Conservation (phyloP, 495 filamentous ascomycete genomes). For the Penicillium canescens region DNA sequence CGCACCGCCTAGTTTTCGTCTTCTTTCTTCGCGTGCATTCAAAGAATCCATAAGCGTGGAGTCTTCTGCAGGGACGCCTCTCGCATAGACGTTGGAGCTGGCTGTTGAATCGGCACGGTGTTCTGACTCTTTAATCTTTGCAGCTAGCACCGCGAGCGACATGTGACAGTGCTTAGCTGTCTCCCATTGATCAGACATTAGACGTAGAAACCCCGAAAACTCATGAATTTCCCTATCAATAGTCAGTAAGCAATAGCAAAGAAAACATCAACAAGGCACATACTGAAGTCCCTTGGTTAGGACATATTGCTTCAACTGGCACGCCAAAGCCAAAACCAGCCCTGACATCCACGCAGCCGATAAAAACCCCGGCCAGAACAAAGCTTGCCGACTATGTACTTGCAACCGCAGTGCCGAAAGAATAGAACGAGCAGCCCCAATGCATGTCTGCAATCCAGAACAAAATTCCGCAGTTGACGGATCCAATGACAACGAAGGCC, state of each 20-base stretch:
- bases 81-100: constrained; percentile 15
- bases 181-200: constrained; percentile 43
- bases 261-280: constrained; percentile 8
- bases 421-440: constrained; percentile 38
- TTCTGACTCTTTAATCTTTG: constrained; percentile 22
- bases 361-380: constrained; percentile 44
- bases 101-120: background rate
- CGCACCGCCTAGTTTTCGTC: background rate
- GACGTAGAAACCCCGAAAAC: constrained; percentile 30
- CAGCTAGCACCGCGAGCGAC: constrained; percentile 31
- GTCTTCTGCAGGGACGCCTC: constrained; percentile 2
- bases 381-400: constrained; percentile 27
- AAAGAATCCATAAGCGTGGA: background rate
- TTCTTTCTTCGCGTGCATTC: background rate
- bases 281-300: constrained; percentile 35
- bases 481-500: constrained; percentile 37
- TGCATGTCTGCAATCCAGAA: constrained; percentile 43
- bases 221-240: constrained; percentile 32
- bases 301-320: constrained; percentile 41
- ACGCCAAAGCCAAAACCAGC: constrained; percentile 41
- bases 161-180: constrained; percentile 40
- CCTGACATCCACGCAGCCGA: constrained; percentile 46
- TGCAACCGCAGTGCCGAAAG: constrained; percentile 34
- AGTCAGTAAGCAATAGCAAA: constrained; percentile 2
- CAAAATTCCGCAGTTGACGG: constrained; percentile 37